Evolutionary conservation across 257 asterid species (phyloP), one percentile per base, ranked within the genome.

Genomic region (Leonotis leonurus): DNA sequence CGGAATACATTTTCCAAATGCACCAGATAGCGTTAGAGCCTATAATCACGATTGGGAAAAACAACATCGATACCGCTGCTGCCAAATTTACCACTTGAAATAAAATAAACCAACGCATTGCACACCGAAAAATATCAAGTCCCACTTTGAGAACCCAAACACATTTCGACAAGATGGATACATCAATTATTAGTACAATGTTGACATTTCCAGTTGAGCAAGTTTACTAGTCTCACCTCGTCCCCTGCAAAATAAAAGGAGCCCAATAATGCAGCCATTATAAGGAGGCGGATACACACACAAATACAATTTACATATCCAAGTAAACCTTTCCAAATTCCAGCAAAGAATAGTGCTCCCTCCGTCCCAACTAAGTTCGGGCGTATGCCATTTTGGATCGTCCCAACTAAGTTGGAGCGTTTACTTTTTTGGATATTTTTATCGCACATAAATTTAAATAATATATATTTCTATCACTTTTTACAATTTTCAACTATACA

Each of bases 191-290:
- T 49, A 65, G 44, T 39, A 58, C 16, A 46, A 4, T 44, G 49
- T 57, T 32, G 43, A 48, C 60, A 51, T 64, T 17, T 17, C 45
- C 33, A 46, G 62, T 71, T 54, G 41, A 18, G 57, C 61, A n/a
- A 55, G 56, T 30, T n/a, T 59, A 54, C 11, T 24, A 49, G 22
- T 65, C 78, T 70, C 78, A 90, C 98, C 98, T 88, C 98, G 39
- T 91, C 98, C 24, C 98, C 98, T 91, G 98, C 82, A 74, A 71
- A 51, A 45, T 32, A 41, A 64, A 69, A 32, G 39, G 3, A 16
- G 39, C 51, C 14, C 32, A 66, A n/a, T 0, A 27, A 36, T 7
- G 32, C 25, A 46, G 16, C 16, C 37, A 74, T 39, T 21, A 16
- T 3, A 55, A 62, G 12, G 5, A 8, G 13, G 54, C 18, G 41